Base-by-base conservation (phyloP, 371 early-diverging fungal genomes). In the Nematocida sp. region DNA sequence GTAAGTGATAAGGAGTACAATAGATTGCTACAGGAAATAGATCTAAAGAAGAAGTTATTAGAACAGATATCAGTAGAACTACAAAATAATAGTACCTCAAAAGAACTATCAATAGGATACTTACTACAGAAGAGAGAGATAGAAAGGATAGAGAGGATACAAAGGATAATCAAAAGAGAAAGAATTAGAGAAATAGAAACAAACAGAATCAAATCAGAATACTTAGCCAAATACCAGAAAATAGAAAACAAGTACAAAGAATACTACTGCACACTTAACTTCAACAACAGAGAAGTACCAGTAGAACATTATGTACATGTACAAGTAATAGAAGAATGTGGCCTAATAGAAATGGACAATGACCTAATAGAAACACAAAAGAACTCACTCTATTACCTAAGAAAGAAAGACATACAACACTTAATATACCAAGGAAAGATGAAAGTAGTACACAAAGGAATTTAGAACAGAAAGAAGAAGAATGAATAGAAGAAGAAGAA, bases 301-400 rank as follows among this genome's bases (percentile, higher is more conserved):
- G 11, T 57, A n/a, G 58, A 57, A 25, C 46, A 57, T 47, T 70
- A 57, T 48, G 31, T 60, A 11, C 74, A 70, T 32, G 74, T 34
- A 23, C 45, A 32, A 21, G 61, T 61, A 0, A 53, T 45, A 19
- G 58, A 70, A 32, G 49, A 60, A 5, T 70, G 74, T 45, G 74
- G 74, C 7, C 27, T 70, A 17, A 51, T 70, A 46, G 51, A 57
- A 34, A 70, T 70, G 60, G 74, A 61, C 1, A 45, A 35, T n/a
- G 46, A 23, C n/a, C 34, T 70, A 46, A 38, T 70, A 31, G 74
- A 70, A 47, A 47, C 74, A 29, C 46, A 58, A 31, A 60, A 70
- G 38, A 61, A 49, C 2, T 70, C 74, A 3, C 60, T 70, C 15
- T 70, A 70, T 53, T 70, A 29, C 38, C 43, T 57, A n/a, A 47